Base-by-base conservation (phyloP, 1,139 yeast genomes). In the Oligophagozyma castellii region DNA sequence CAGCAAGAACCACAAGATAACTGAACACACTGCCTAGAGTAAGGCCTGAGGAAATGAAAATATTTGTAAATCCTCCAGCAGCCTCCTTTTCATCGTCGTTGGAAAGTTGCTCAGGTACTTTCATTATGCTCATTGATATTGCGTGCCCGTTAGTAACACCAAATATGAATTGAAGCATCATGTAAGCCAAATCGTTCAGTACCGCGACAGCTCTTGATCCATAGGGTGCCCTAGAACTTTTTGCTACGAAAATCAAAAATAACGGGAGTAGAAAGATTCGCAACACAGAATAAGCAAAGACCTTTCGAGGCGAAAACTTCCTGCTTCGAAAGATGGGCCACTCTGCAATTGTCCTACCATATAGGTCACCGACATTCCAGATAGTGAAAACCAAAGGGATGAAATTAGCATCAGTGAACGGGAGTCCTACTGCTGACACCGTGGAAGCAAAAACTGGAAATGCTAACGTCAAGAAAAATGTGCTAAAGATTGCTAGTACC, bases 361-460 rank as follows among this genome's bases (percentile, higher is more conserved):
- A 46, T 14, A 89, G 61, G 48, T 89, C 98, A 8, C 98, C 98
- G 12, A 71, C 37, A 51, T 89, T 89, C 98, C 98, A 89, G 5
- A 74, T 51, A 20, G 89, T 59, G 48, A 77, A 83, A 2, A 80
- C 73, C 31, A 83, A 55, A 1, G 96, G 95, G 13, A 81, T 67
- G 48, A 63, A 89, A 56, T 53, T 68, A 45, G 41, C 65, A 48
- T 51, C 44, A 19, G 32, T 35, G 39, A 36, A 45, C 31, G 39
- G 53, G 29, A 14, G 39, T 16, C 35, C 40, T 16, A 33, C 59
- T 2, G 65, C 68, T 2, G 81, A 72, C 28, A 66, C 67, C 5
- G 63, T 64, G 7, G 86, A 70, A 4, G 96, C 95, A 64, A 84
- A 84, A 1, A 89, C 92, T 0, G 96, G 95, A 59, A 83, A 89